Evolutionary conservation across 441 rosid genomes (phyloP).

Genomic region (Arabidopsis lyrata): DNA sequence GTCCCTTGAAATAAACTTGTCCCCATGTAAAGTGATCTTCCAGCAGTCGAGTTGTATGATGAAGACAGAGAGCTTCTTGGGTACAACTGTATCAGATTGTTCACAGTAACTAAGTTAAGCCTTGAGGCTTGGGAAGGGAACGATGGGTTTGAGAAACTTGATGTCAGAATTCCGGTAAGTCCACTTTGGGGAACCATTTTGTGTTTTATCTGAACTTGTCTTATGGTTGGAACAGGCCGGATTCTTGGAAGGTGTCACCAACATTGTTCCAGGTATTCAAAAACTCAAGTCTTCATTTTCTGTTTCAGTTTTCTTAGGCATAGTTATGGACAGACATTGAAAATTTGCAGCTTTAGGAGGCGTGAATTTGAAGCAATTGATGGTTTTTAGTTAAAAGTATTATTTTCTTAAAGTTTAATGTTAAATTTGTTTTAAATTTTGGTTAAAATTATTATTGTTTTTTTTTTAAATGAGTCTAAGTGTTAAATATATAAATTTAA

Average conservation of each 20-base stretch:
- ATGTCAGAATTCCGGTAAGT: conserved; percentile 89
- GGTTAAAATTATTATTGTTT: no score
- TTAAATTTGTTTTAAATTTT: no score
- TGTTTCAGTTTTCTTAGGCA: not conserved
- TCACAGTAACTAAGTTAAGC: not conserved
- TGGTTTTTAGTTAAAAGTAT: no score
- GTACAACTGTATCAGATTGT: conserved; percentile 65
- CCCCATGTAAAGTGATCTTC: conserved; percentile 82
- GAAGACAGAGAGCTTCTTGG: conserved; percentile 75
- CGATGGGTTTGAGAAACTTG: conserved; percentile 78
- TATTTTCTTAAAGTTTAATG: no score
- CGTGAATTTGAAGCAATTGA: conserved; percentile 78
- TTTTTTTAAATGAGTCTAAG: no score
- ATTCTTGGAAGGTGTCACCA: conserved; percentile 85
- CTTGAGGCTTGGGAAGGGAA: not conserved
- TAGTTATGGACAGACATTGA: not conserved
- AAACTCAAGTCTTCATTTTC: conserved; percentile 13
- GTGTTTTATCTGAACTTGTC: conserved; percentile 5
- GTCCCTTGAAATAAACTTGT: conserved; percentile 76
- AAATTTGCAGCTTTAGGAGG: conserved; percentile 74
- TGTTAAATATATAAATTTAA: no score
- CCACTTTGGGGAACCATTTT: not conserved
- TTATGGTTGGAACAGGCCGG: conserved; percentile 67
- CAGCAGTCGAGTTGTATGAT: conserved; percentile 75
- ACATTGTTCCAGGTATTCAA: conserved; percentile 82